phyloP scores from a whole-genome alignment of 2,329 filamentous ascomycete genomes.

The Corniculantispora saksenae region DNA sequence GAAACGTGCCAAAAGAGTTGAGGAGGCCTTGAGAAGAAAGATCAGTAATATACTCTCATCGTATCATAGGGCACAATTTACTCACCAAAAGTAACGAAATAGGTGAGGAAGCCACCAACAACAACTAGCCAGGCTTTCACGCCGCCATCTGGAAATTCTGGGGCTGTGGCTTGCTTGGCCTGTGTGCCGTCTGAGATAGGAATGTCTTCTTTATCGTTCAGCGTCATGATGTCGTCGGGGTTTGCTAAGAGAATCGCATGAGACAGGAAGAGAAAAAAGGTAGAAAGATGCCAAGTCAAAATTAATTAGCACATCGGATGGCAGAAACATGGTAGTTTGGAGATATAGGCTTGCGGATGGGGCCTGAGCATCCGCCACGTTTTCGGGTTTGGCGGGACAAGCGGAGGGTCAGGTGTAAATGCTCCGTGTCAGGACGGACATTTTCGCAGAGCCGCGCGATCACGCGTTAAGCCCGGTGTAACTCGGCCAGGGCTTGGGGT shows the following conservation, averaged over 20 bases:
- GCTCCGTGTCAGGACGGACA: not conserved
- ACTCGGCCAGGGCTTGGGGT: not conserved
- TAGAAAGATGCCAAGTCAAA: not conserved
- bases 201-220: not conserved
- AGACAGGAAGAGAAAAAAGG: not conserved
- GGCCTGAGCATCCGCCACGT: not conserved
- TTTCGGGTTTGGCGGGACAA: not conserved
- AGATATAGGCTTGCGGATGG: not conserved
- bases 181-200: not conserved
- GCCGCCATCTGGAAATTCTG: constrained; percentile 28
- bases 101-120: constrained; percentile 31
- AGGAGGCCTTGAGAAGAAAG: constrained; percentile 25
- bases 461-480: not conserved
- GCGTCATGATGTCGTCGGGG: not conserved
- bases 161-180: not conserved
- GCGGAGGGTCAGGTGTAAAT: not conserved
- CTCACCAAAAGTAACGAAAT: constrained; percentile 32
- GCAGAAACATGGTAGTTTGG: not conserved
- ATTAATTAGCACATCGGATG: not conserved
- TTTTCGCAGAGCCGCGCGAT: not conserved
- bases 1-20: constrained; percentile 54
- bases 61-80: not conserved
- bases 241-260: not conserved
- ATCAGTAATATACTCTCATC: not conserved
- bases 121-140: constrained; percentile 33